Percentiles rank a stretch among this genome's conserved stretches.
Evolutionary conservation across 2,329 filamentous ascomycete species (phyloP).

Genomic region (Fusarium liriodendri): DNA sequence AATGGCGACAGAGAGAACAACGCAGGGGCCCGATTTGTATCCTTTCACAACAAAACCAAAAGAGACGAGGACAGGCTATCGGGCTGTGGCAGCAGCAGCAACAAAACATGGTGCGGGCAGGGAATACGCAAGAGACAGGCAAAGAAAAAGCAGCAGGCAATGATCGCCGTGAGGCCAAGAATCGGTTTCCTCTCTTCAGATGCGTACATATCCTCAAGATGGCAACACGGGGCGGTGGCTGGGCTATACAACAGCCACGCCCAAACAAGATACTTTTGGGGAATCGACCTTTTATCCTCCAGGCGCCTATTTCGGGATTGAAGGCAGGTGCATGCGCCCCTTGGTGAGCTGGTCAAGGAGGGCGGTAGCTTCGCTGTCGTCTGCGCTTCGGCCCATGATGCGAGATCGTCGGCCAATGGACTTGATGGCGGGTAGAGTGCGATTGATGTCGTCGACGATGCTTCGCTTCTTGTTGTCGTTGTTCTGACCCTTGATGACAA

Average conservation of each 20-base stretch:
- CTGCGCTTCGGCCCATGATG: slow-evolving; percentile 25
- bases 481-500: slow-evolving; percentile 50
- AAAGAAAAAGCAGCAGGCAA: slow-evolving; percentile 15
- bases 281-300: not conserved
- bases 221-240: not conserved
- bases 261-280: not conserved
- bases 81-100: slow-evolving; percentile 26
- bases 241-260: not conserved
- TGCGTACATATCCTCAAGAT: slow-evolving; percentile 5
- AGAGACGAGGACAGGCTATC: slow-evolving; percentile 20
- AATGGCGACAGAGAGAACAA: slow-evolving; percentile 27
- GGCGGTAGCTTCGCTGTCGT: slow-evolving; percentile 14
- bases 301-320: slow-evolving; percentile 31
- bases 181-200: not conserved
- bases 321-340: slow-evolving; percentile 41
- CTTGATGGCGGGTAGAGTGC: slow-evolving; percentile 39
- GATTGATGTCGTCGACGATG: slow-evolving; percentile 38
- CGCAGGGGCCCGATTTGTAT: slow-evolving; percentile 21
- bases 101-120: slow-evolving; percentile 17
- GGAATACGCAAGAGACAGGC: slow-evolving; percentile 36
- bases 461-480: slow-evolving; percentile 48
- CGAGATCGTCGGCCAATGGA: slow-evolving; percentile 27
- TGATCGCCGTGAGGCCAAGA: slow-evolving; percentile 10
- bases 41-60: slow-evolving; percentile 23
- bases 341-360: slow-evolving; percentile 30